Conservation (phyloP, 495 filamentous ascomycete genomes). For the Xylaria venustula region DNA sequence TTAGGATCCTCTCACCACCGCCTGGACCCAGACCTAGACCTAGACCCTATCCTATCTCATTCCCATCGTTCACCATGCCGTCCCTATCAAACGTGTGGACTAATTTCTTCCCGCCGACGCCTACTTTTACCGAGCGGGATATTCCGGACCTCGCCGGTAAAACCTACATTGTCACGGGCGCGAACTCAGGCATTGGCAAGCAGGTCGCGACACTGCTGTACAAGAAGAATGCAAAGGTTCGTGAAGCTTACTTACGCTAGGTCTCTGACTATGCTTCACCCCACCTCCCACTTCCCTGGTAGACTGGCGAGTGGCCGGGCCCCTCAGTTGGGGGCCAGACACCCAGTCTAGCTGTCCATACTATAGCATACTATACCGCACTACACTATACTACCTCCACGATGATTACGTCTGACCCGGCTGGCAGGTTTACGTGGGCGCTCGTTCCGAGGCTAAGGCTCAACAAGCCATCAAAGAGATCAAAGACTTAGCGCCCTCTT, state of each 20-base stretch:
- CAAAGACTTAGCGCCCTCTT: conserved; percentile 10
- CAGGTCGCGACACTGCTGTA: conserved; percentile 39
- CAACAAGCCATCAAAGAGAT: conserved; percentile 18
- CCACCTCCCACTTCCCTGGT: conserved; percentile 22
- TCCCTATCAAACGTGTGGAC: conserved; percentile 15
- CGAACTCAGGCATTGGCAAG: conserved; percentile 41
- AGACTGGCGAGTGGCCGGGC: too few relatives aligned
- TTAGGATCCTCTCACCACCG: conserved; percentile 5
- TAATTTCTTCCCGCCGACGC: conserved; percentile 25
- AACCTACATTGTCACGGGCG: conserved; percentile 36
- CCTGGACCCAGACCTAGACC: too few relatives aligned
- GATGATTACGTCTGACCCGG: conserved; percentile 10
- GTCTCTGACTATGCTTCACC: background rate
- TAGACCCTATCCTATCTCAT: conserved; percentile 13
- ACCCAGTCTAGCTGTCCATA: too few relatives aligned
- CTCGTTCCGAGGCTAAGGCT: conserved; percentile 34
- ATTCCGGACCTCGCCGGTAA: conserved; percentile 28
- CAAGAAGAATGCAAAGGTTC: conserved; percentile 29
- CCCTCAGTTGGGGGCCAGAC: too few relatives aligned
- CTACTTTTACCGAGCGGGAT: conserved; percentile 20
- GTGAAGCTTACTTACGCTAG: background rate
- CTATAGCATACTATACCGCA: too few relatives aligned
- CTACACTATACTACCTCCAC: conserved; percentile 26
- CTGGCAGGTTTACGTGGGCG: conserved; percentile 45
- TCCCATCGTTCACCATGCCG: conserved; percentile 19